Evolutionary conservation across 768 basidiomycete species (phyloP).

Genomic region (Rhodosporidiobolus sp.): DNA sequence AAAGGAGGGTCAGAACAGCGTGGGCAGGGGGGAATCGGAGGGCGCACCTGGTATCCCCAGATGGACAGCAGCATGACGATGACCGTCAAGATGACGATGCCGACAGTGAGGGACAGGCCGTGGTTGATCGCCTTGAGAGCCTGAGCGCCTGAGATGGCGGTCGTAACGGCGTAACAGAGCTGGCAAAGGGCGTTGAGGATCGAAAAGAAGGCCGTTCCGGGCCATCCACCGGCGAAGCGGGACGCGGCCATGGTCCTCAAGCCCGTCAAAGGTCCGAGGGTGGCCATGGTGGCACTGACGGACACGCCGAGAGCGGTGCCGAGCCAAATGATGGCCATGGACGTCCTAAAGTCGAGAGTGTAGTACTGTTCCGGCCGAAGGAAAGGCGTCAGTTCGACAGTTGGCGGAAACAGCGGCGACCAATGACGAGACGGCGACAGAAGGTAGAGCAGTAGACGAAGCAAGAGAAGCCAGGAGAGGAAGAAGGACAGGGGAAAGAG

Average conservation of each 20-base stretch:
- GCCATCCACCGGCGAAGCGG: constrained; percentile 57
- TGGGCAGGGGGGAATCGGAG: constrained; percentile 1
- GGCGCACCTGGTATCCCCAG: constrained; percentile 39
- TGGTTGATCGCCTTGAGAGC: constrained; percentile 53
- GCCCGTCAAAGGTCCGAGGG: constrained; percentile 58
- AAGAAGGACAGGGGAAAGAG: not conserved
- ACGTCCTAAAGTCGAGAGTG: constrained; percentile 56
- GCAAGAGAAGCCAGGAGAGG: too few relatives aligned
- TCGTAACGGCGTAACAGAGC: constrained; percentile 56
- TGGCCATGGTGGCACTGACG: constrained; percentile 57
- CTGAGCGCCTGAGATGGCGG: constrained; percentile 60
- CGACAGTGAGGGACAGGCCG: constrained; percentile 55
- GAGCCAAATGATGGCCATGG: constrained; percentile 54
- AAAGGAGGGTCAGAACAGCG: not conserved
- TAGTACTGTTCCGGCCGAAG: constrained; percentile 46
- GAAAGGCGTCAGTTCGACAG: not conserved
- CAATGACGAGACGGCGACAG: too few relatives aligned
- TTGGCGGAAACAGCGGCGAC: too few relatives aligned
- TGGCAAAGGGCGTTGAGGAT: constrained; percentile 59
- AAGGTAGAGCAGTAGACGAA: too few relatives aligned
- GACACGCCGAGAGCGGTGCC: constrained; percentile 55
- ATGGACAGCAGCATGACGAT: constrained; percentile 42
- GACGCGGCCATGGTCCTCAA: constrained; percentile 59
- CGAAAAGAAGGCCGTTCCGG: constrained; percentile 51
- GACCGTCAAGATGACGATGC: constrained; percentile 53